Percentiles rank a stretch among this genome's conserved stretches.
phyloP scores from a whole-genome alignment of 495 filamentous ascomycete species.

The Tuber brumale region DNA sequence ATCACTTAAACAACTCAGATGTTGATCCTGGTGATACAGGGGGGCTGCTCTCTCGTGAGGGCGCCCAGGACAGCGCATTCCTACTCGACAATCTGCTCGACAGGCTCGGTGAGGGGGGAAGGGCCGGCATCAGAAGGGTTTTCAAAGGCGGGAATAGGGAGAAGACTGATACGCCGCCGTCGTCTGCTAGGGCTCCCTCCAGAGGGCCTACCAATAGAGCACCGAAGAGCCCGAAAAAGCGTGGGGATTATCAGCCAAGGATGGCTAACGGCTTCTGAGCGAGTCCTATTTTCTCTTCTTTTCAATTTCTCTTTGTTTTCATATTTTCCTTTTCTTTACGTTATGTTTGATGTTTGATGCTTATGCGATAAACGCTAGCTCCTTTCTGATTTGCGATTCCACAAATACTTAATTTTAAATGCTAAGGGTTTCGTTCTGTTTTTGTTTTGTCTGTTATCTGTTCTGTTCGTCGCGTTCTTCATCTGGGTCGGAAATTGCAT shows the following conservation, averaged over 20 bases:
- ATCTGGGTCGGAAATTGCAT: slow-evolving; percentile 2
- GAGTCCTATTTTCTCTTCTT: slow-evolving; percentile 8
- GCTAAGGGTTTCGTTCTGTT: not conserved
- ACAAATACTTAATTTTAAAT: slow-evolving; percentile 9
- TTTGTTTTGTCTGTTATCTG: not conserved
- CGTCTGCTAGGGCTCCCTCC: slow-evolving; percentile 27
- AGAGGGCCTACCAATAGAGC: slow-evolving; percentile 36
- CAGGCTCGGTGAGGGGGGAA: slow-evolving; percentile 26
- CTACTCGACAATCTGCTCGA: slow-evolving; percentile 32
- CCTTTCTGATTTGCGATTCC: slow-evolving; percentile 9
- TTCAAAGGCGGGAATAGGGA: slow-evolving; percentile 35
- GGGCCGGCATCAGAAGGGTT: slow-evolving; percentile 33
- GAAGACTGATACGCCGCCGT: slow-evolving; percentile 15
- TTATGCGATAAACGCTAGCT: not conserved
- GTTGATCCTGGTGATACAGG: slow-evolving; percentile 26
- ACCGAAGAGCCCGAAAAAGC: slow-evolving; percentile 34
- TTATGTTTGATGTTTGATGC: slow-evolving; percentile 12
- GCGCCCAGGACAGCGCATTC: slow-evolving; percentile 32
- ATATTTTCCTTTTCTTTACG: slow-evolving; percentile 1
- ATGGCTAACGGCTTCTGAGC: slow-evolving; percentile 31
- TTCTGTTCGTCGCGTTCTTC: not conserved
- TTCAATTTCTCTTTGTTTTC: slow-evolving; percentile 20
- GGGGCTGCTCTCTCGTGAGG: slow-evolving; percentile 24
- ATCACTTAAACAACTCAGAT: slow-evolving; percentile 33
- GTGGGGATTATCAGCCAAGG: slow-evolving; percentile 32